Base-by-base conservation (phyloP, 805 yeast species). In the Kockiozyma suomiensis region DNA sequence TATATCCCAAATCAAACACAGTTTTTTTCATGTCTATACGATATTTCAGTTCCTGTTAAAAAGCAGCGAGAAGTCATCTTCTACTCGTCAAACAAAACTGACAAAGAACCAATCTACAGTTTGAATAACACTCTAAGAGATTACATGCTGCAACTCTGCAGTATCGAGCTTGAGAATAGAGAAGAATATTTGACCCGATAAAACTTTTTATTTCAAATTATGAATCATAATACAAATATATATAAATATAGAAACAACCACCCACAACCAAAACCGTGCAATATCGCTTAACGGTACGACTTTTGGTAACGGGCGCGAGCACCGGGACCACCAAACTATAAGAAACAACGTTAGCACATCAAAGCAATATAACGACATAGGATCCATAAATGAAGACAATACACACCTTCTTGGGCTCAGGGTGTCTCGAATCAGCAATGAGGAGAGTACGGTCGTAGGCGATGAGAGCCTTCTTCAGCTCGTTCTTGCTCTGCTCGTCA, bases 401-500 rank as follows among this genome's bases (percentile, higher is more conserved):
- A 35, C 65, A 21, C 25, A 53, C 66, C 66, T 94, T 94, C 97
- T 94, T 94, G 87, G 99, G 99, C 86, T 94, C 99, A 88, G 92
- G 87, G 88, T 96, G 93, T 89, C 99, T 91, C 75, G 97, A 85
- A 82, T 94, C 99, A 76, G 99, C 98, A 81, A 94, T 94, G 84
- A 94, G 88, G 80, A 94, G 88, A 80, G 98, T 90, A 87, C 97
- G 92, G 93, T 94, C 99, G 87, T 92, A 96, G 76, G 96, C 78
- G 71, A 93, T 85, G 84, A 92, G 90, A 75, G 96, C 87, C 85
- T 91, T 92, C 96, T 94, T 94, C 81, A 94, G 87, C 85, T 93
- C 98, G 85, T 93, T 93, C 90, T 94, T 94, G 75, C 97, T 88
- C 80, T 96, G 97, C 86, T 94, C 99, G 78, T 94, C 99, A 77